Evolutionary conservation across 2,329 filamentous ascomycete species (phyloP).

Genomic region (Aurifilum marmelostoma): DNA sequence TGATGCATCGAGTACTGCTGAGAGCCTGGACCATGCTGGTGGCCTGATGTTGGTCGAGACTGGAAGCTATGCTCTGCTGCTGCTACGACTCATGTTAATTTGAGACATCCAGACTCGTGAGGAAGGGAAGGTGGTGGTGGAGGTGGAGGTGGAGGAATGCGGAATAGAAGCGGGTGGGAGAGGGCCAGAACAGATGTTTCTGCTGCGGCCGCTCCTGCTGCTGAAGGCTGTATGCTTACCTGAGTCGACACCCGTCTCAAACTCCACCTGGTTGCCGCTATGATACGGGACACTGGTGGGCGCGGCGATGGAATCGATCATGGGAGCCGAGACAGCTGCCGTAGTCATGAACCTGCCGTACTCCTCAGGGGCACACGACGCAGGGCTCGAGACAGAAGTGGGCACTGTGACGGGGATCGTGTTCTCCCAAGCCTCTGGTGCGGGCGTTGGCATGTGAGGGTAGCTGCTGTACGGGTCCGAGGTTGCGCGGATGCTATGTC

Average conservation of each 20-base stretch:
- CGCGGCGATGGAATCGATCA: constrained; percentile 42
- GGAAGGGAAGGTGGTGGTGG: constrained; percentile 16
- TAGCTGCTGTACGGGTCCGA: constrained; percentile 27
- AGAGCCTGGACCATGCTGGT: constrained; percentile 37
- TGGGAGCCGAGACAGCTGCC: constrained; percentile 50
- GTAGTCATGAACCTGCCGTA: constrained; percentile 56
- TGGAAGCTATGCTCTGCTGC: constrained; percentile 39
- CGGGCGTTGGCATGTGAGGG: constrained; percentile 44
- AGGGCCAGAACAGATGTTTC: constrained; percentile 5
- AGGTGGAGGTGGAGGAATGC: not conserved
- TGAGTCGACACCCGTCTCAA: constrained; percentile 41
- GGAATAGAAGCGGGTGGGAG: too few relatives aligned
- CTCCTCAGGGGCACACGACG: constrained; percentile 52
- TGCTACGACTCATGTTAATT: constrained; percentile 25
- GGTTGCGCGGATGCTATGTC: constrained; percentile 32
- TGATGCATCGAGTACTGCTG: constrained; percentile 40
- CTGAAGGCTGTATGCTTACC: constrained; percentile 24
- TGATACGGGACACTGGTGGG: constrained; percentile 39
- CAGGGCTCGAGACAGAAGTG: constrained; percentile 56
- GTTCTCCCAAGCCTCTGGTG: constrained; percentile 47
- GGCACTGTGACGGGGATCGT: constrained; percentile 48
- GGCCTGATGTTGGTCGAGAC: constrained; percentile 33
- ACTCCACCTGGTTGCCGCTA: constrained; percentile 38
- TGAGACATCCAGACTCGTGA: constrained; percentile 34
- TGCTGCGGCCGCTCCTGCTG: not conserved